Conservation (phyloP, 495 filamentous ascomycete species). For the Rhypophila decipiens region DNA sequence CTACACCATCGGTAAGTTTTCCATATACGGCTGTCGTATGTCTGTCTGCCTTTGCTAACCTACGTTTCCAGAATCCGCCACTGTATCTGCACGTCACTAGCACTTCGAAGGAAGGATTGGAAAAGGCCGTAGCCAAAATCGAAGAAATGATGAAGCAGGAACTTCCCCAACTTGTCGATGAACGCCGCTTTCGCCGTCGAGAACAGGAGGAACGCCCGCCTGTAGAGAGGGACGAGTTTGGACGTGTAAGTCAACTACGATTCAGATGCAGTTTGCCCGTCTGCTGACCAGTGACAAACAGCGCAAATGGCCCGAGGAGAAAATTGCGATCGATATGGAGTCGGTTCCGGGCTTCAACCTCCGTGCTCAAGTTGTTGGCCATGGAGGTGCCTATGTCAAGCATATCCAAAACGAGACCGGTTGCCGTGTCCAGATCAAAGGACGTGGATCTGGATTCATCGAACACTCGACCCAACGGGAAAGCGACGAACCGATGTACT, state of each 20-base stretch:
- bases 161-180: slow-evolving; percentile 89
- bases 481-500: slow-evolving; percentile 91
- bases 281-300: slow-evolving; percentile 35
- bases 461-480: slow-evolving; percentile 76
- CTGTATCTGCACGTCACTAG: slow-evolving; percentile 94
- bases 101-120: slow-evolving; percentile 84
- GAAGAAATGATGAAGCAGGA: slow-evolving; percentile 95
- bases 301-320: slow-evolving; percentile 99
- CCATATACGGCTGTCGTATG: not conserved
- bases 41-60: not conserved
- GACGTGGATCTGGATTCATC: slow-evolving; percentile 90
- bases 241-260: slow-evolving; percentile 59
- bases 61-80: slow-evolving; percentile 70
- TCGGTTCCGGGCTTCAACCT: slow-evolving; percentile 94
- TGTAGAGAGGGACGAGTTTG: slow-evolving; percentile 91
- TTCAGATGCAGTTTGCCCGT: too few species aligned
- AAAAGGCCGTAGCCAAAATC: slow-evolving; percentile 77
- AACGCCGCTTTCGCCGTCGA: slow-evolving; percentile 83
- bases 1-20: slow-evolving; percentile 68
- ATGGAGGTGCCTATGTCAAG: slow-evolving; percentile 90
- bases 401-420: slow-evolving; percentile 92
- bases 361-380: slow-evolving; percentile 89
- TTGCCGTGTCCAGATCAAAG: slow-evolving; percentile 96
- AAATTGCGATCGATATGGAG: slow-evolving; percentile 83
- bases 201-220: slow-evolving; percentile 71